Evolutionary conservation across 176 grass and related monocot genomes (phyloP).

Genomic region (Hsuehochloa calcarea): DNA sequence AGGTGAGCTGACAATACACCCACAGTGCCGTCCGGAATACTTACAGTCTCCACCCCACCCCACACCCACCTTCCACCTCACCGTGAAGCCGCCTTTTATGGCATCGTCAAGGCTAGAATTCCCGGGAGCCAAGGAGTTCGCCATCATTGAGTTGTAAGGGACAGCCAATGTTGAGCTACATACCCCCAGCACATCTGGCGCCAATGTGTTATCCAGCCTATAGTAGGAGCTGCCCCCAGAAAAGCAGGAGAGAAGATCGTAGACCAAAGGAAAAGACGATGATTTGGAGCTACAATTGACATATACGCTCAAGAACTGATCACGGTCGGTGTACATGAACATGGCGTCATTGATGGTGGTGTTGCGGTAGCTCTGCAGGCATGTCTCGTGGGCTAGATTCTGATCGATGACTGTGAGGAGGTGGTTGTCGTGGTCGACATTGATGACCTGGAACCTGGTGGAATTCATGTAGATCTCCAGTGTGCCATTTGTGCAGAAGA

Average conservation of each 20-base stretch:
- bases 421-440: constrained; percentile 10
- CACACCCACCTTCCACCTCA: constrained; percentile 32
- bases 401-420: constrained; percentile 30
- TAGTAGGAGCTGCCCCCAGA: constrained; percentile 15
- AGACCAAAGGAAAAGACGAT: background rate
- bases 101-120: background rate
- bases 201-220: background rate
- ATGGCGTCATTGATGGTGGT: constrained; percentile 19
- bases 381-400: background rate
- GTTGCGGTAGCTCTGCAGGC: background rate
- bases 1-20: background rate
- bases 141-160: background rate
- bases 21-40: constrained; percentile 47
- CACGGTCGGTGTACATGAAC: constrained; percentile 31
- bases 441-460: background rate
- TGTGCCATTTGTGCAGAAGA: background rate
- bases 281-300: background rate
- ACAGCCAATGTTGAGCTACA: constrained; percentile 17
- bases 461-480: background rate
- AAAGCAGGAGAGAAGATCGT: constrained; percentile 21
- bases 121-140: background rate
- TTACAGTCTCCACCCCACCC: constrained; percentile 44
- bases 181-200: background rate
- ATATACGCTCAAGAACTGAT: constrained; percentile 29
- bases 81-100: constrained; percentile 31